Evolutionary conservation across 805 yeast genomes (phyloP).

Genomic region (Debaryomyces hansenii): DNA sequence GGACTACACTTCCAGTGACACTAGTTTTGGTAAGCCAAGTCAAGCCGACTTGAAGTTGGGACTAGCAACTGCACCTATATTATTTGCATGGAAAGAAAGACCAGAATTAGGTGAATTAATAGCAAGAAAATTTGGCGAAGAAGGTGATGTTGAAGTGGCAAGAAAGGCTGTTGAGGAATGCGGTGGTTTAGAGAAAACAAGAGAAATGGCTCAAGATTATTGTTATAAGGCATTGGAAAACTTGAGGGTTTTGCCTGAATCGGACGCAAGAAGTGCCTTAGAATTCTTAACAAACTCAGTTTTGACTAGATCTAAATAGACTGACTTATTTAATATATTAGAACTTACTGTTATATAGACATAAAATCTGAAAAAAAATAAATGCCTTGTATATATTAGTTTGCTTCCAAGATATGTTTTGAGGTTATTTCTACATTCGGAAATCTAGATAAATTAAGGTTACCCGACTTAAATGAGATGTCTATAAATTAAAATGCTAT

Average conservation of each 20-base stretch:
- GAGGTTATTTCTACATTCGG: background rate
- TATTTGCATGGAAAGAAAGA: conserved; percentile 89
- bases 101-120: conserved; percentile 85
- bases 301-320: conserved; percentile 72
- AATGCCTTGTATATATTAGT: no score
- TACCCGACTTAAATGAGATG: conserved; percentile 5
- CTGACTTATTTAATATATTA: background rate
- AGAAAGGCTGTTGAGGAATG: conserved; percentile 67
- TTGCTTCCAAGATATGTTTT: no score
- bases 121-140: conserved; percentile 73
- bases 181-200: conserved; percentile 75
- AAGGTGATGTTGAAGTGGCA: conserved; percentile 86
- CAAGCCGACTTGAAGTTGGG: conserved; percentile 95
- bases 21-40: conserved; percentile 88
- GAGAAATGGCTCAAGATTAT: conserved; percentile 73
- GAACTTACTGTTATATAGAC: background rate
- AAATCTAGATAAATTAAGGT: background rate
- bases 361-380: background rate
- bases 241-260: conserved; percentile 75
- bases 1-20: conserved; percentile 88
- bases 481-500: background rate
- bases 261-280: conserved; percentile 86
- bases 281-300: conserved; percentile 82
- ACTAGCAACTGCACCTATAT: conserved; percentile 93
- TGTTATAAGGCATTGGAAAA: conserved; percentile 73